Evolutionary conservation across 352 stramenopile species (phyloP).

Genomic region (Phytophthora foliorum): DNA sequence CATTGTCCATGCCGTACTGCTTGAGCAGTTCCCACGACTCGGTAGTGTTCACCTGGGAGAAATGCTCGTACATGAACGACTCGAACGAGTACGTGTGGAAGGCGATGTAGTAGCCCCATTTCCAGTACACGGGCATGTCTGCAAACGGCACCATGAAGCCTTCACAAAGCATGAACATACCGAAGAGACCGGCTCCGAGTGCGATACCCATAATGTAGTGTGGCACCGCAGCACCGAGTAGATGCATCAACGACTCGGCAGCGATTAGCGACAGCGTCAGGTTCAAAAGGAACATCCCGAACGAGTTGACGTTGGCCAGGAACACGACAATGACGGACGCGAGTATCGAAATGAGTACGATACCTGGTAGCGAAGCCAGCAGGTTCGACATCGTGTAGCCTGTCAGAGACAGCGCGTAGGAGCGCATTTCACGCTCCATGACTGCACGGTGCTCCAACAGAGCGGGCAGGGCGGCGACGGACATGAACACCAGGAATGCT

Average conservation of each 20-base stretch:
- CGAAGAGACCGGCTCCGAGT: slow-evolving; percentile 80
- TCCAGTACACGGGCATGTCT: slow-evolving; percentile 79
- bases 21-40: slow-evolving; percentile 43
- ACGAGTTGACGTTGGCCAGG: slow-evolving; percentile 65
- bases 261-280: slow-evolving; percentile 82
- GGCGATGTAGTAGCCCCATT: slow-evolving; percentile 88
- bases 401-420: slow-evolving; percentile 64
- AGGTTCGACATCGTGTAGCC: slow-evolving; percentile 86
- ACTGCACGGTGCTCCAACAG: slow-evolving; percentile 88
- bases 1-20: slow-evolving; percentile 66
- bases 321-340: slow-evolving; percentile 65
- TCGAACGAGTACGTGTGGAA: slow-evolving; percentile 92
- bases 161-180: slow-evolving; percentile 91
- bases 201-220: slow-evolving; percentile 92
- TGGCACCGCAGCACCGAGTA: slow-evolving; percentile 80
- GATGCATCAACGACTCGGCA: slow-evolving; percentile 84
- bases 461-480: slow-evolving; percentile 87
- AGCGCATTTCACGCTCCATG: slow-evolving; percentile 82
- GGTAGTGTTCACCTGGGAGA: slow-evolving; percentile 43
- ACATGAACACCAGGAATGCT: slow-evolving; percentile 95
- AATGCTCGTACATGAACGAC: slow-evolving; percentile 89
- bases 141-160: slow-evolving; percentile 85
- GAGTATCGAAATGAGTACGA: slow-evolving; percentile 73
- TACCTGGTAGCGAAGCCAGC: slow-evolving; percentile 76
- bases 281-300: slow-evolving; percentile 74